Conservation (phyloP, 352 stramenopile species). For the Elongisporangium senticosum region DNA sequence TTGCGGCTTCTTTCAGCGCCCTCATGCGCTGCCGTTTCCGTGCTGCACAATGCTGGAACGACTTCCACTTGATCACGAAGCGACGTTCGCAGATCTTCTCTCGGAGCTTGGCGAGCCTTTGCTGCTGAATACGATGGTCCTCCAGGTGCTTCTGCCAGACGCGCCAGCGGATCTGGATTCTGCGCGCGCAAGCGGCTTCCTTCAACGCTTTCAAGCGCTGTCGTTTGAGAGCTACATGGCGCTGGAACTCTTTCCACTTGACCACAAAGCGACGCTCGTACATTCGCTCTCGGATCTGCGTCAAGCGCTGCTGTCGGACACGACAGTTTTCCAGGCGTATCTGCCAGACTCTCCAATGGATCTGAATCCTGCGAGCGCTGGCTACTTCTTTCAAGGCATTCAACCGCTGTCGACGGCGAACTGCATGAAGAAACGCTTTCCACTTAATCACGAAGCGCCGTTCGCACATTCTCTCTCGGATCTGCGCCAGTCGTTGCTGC, state of each 20-base stretch:
- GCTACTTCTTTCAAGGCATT: not conserved
- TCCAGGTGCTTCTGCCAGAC: not conserved
- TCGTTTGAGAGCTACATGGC: constrained; percentile 2
- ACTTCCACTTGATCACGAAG: no score
- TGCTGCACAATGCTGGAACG: no score
- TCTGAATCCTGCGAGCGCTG: not conserved
- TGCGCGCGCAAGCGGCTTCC: constrained; percentile 5
- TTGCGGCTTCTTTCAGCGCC: no score
- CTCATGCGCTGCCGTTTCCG: no score
- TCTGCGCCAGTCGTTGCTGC: constrained; percentile 1
- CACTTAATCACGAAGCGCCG: not conserved
- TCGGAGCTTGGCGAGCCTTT: not conserved
- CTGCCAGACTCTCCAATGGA: not conserved
- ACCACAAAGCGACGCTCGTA: not conserved
- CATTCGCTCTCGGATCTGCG: not conserved
- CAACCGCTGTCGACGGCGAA: not conserved
- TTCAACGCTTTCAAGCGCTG: constrained; percentile 7
- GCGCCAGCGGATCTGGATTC: constrained; percentile 17
- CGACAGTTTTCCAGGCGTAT: not conserved
- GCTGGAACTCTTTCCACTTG: not conserved
- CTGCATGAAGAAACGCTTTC: not conserved
- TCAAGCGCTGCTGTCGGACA: not conserved
- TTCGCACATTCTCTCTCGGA: not conserved
- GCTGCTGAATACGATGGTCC: not conserved
- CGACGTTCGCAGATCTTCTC: no score